Evolutionary conservation across 2,329 filamentous ascomycete genomes (phyloP), one percentile per base, ranked within the genome.

Genomic region (Cordyceps fumosorosea): DNA sequence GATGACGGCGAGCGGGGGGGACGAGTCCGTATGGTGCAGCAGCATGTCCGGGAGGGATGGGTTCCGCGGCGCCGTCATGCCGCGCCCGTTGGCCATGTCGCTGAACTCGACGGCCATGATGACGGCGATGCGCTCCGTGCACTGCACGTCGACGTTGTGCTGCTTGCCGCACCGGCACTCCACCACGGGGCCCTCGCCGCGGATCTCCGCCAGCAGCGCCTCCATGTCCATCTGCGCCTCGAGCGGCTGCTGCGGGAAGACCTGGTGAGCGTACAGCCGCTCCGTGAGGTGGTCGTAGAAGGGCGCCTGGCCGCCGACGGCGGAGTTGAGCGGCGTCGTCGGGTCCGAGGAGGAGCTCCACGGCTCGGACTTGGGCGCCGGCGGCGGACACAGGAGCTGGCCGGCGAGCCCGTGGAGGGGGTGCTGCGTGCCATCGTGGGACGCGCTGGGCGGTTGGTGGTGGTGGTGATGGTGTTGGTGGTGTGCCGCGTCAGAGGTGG

Each of bases 161-260:
- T 65, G 64, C n/a, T 66, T 64, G 61, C 69, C 69, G 42, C 69
- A 70, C 55, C 67, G 67, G 56, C 69, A 70, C 32, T 69, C 65
- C 16, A 69, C 65, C 29, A 64, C 26, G 44, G 65, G 32, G 3
- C 44, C 18, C 20, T 57, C 42, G 20, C 29, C 55, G 29, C 55
- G 55, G 10, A 57, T 48, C 24, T 57, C 55, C 26, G 44, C 55
- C 14, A 57, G 20, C 29, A 57, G 44, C n/a, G 44, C 55, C 44
- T 57, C 29, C 55, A 50, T 50, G 16, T 57, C 20, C 44, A 57
- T 26, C 40, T 59, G 56, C 16, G 56, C 32, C 34, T 59, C 56
- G 22, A 52, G 24, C 2, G 29, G 47, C 37, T 32, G 20, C 24
- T 20, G 53, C 32, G n/a, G 44, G n/a, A 26, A 22, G 34, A 37